Conservation (phyloP, 768 basidiomycete species). For the Termitomyces sp. region DNA sequence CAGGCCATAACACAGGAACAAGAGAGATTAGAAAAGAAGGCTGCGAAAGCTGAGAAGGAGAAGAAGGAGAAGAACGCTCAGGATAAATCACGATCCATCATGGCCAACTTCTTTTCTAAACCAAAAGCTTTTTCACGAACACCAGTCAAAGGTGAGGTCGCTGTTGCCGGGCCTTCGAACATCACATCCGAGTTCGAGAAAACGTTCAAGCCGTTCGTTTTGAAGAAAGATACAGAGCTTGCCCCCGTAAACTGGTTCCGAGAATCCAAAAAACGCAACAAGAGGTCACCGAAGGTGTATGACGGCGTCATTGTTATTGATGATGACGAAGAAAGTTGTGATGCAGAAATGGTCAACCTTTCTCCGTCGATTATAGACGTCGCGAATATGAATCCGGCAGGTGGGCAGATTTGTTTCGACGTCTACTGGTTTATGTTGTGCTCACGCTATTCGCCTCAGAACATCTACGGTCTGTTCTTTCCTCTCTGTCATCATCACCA, state of each 20-base stretch:
- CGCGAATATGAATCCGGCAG: conserved; percentile 29
- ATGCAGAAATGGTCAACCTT: conserved; percentile 21
- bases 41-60: conserved; percentile 64
- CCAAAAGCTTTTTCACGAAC: conserved; percentile 29
- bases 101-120: conserved; percentile 78
- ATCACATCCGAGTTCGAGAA: conserved; percentile 61
- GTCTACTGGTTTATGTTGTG: neutral
- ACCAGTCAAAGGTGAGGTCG: conserved; percentile 18
- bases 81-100: conserved; percentile 65
- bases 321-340: conserved; percentile 13
- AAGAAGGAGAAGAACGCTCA: conserved; percentile 67
- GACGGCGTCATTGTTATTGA: conserved; percentile 60
- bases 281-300: conserved; percentile 14
- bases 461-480: conserved; percentile 32
- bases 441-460: conserved; percentile 21
- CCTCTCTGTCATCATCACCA: conserved; percentile 24
- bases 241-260: conserved; percentile 73
- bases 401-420: conserved; percentile 22
- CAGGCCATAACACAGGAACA: conserved; percentile 45
- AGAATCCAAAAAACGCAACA: conserved; percentile 22
- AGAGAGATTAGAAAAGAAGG: conserved; percentile 61
- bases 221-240: conserved; percentile 69
- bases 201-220: conserved; percentile 71
- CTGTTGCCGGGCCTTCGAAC: conserved; percentile 31
- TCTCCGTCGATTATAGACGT: conserved; percentile 20